These are phyloP conservation scores for Ascocoryne sarcoides DNA, from an alignment of 2,329 filamentous ascomycete species.

Conservation along the genomic window DNA sequence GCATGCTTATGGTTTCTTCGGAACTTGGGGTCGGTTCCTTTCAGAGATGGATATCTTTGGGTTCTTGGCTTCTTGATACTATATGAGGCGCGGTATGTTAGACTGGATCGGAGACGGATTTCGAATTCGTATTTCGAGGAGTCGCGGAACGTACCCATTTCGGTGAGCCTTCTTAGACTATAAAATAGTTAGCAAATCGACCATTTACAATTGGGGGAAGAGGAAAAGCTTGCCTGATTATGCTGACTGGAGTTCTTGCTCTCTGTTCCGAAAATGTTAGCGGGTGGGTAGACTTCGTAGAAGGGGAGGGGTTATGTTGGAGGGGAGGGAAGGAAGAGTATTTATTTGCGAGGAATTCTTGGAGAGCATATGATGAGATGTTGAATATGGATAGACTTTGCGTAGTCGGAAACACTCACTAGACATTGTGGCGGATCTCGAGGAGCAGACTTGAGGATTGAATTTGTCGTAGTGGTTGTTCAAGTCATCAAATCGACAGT, in stretches of 20 bases:
- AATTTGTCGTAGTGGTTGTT: too few species aligned
- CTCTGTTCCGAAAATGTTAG: not conserved
- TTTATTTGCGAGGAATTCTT: too few species aligned
- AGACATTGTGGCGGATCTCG: too few species aligned
- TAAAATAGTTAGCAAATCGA: constrained; percentile 6
- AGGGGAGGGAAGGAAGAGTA: too few species aligned
- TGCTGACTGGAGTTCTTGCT: constrained; percentile 16
- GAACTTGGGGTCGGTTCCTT: constrained; percentile 99
- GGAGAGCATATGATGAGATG: too few species aligned
- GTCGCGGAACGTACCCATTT: constrained; percentile 71
- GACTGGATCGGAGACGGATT: not conserved
- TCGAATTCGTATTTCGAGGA: not conserved
- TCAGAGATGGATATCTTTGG: constrained; percentile 95
- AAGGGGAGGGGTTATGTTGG: too few species aligned
- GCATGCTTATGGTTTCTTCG: constrained; percentile 99
- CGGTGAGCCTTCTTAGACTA: constrained; percentile 97
- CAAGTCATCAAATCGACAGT: too few species aligned
- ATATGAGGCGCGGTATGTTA: constrained; percentile 18
- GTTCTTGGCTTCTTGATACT: constrained; percentile 99
- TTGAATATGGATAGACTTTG: too few species aligned
- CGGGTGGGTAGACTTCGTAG: too few species aligned
- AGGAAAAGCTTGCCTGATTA: constrained; percentile 10
- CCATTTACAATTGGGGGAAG: too few species aligned
- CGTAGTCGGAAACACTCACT: too few species aligned
- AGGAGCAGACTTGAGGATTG: too few species aligned